Percentiles rank a stretch among this genome's conserved stretches.
Conservation (phyloP, 108 stramenopile genomes). For the Aurantiochytrium sp. region DNA sequence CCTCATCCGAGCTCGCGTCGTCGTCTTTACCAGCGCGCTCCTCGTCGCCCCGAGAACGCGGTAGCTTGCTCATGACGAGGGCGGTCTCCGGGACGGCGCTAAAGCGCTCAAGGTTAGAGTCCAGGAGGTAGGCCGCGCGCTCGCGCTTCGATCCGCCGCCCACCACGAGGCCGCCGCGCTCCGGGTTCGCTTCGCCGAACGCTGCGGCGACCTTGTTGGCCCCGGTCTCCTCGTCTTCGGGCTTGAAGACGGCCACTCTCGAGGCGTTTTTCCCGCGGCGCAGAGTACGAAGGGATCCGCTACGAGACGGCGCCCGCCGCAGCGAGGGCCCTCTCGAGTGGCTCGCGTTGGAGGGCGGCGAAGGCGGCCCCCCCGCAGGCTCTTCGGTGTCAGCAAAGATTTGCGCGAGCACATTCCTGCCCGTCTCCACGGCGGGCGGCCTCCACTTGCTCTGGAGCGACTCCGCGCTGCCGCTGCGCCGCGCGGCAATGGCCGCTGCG, state of each 20-base stretch:
- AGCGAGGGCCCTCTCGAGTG: background rate
- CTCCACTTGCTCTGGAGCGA: background rate
- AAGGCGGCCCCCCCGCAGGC: background rate
- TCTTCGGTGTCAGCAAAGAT: background rate
- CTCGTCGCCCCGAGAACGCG: background rate
- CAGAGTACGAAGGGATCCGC: background rate
- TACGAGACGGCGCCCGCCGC: background rate
- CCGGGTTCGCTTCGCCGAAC: background rate
- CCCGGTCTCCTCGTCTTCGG: conserved; percentile 26
- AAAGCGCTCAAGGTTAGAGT: background rate
- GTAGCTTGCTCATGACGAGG: background rate
- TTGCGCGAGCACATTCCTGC: background rate
- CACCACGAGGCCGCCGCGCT: background rate
- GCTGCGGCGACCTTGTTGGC: background rate
- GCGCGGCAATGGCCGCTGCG: background rate
- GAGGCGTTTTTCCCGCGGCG: background rate
- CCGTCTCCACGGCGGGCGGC: background rate
- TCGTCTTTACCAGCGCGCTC: background rate
- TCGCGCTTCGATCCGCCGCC: conserved; percentile 25
- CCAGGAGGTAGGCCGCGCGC: conserved; percentile 6
- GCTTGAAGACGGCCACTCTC: background rate
- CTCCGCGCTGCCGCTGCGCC: background rate
- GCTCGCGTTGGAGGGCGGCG: background rate
- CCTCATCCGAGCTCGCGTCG: background rate
- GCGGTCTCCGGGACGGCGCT: conserved; percentile 5